Evolutionary conservation across 2,329 filamentous ascomycete species (phyloP), one percentile per base, ranked within the genome.

Genomic region (Fusarium brachygibbosum): DNA sequence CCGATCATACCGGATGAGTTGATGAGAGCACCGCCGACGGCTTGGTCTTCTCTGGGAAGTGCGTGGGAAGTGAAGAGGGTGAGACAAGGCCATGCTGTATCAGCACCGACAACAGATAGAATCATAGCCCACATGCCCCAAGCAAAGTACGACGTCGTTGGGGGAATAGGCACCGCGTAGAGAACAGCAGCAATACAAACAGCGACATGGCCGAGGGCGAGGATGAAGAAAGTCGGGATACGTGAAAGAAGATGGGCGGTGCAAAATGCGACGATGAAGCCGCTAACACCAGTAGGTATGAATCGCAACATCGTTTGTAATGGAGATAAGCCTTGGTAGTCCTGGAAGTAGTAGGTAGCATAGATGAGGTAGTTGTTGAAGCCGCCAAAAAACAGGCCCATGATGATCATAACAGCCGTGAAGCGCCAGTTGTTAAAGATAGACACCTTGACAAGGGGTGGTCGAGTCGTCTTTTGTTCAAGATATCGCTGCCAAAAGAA

Each of bases 301-400:
- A 92, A 93, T 5, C 89, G 87, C 11, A 92, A 76, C 14, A 89
- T 91, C 0, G 90, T 92, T 67, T 91, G 85, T n/a, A 92, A 80
- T 1, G 89, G 82, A 1, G 82, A 84, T 3, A 88, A 82, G 1
- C 84, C 86, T 70, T 90, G 88, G 75, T 86, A 92, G 67, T 90
- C 85, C 76, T 93, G 90, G 77, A 87, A 92, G 78, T 87, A 91
- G 77, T 90, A 92, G 6, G 90, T 93, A 2, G 88, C 86, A 71
- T 86, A 91, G 63, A 92, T 82, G 38, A 91, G 79, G 69, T 85
- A 91, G 76, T 90, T 89, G 79, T 90, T 91, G 79, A 92, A 93
- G 3, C 84, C 82, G 19, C 86, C 85, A 72, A 90, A 92, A 79
- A 91, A 92, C 3, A 92, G 76, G 1, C 82, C 82, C 85, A 91